Base-by-base conservation (phyloP, 2,329 filamentous ascomycete genomes). In the Ustilaginoidea virens region DNA sequence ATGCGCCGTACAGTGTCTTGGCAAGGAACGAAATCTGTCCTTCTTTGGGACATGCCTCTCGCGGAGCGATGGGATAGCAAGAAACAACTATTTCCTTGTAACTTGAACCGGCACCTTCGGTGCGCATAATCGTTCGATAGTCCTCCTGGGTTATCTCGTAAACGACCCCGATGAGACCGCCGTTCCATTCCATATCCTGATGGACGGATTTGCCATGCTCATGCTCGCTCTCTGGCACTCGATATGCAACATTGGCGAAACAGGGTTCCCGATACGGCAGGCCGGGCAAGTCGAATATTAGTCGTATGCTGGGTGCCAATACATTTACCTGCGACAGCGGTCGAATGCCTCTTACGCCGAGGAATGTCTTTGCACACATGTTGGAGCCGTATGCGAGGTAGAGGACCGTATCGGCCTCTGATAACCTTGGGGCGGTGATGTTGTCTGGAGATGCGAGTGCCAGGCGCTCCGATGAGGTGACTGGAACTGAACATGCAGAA, bases 351-450 rank as follows among this genome's bases (percentile, higher is more conserved):
- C 87, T 76, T 34, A 55, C 60, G 33, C 79, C 80, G 27, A 76
- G 65, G 51, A 96, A 94, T 0, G 80, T 92, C 48, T 82, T 60
- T 10, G 75, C 71, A 35, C 67, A 73, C 36, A 96, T 69, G 50
- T 96, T 96, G 29, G 85, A 93, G 40, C 87, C 90, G 49, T 94
- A 96, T 8, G 86, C 87, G 14, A 87, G 69, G 50, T 87, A 87
- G 29, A 86, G 66, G 16, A 85, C 63, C 1, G 78, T 79, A 10
- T 41, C 40, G 5, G 39, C 27, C n/a, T 33, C 30, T 23, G 40
- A 30, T 18, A 40, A 27, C 24, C 46, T 35, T 24, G 41, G 28
- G 25, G 40, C 32, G 19, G 44, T 13, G 36, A 41, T 10, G 24
- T 39, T 27, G 27, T 43, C 39, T 22, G 45, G 41, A 15, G 45